phyloP scores from a whole-genome alignment of 192 early-diverging fungal genomes.

The Coemansia sp. region DNA sequence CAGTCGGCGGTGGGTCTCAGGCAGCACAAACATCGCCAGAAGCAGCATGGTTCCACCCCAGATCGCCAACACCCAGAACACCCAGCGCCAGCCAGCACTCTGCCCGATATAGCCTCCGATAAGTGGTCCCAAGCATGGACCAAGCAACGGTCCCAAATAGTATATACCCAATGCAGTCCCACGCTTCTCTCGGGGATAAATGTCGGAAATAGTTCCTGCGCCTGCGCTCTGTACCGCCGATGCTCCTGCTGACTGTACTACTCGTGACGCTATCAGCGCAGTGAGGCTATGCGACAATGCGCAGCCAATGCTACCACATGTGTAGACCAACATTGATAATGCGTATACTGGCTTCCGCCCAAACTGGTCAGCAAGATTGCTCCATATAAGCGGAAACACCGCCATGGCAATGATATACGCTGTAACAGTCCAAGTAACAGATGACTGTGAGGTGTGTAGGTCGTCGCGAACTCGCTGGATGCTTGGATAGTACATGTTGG shows the following conservation, averaged over 20 bases:
- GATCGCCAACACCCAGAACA: slow-evolving; percentile 62
- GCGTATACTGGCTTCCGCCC: slow-evolving; percentile 54
- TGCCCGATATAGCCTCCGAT: slow-evolving; percentile 58
- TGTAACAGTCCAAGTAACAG: slow-evolving; percentile 50
- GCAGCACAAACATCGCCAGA: slow-evolving; percentile 55
- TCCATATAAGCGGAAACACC: slow-evolving; percentile 57
- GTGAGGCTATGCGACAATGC: slow-evolving; percentile 38
- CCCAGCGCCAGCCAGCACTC: slow-evolving; percentile 55
- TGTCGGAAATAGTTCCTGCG: slow-evolving; percentile 56
- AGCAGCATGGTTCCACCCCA: slow-evolving; percentile 54
- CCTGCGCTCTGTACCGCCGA: slow-evolving; percentile 54
- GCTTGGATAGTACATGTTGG: slow-evolving; percentile 55
- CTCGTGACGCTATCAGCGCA: slow-evolving; percentile 48
- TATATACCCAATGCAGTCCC: slow-evolving; percentile 58
- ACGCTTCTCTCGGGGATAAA: slow-evolving; percentile 54
- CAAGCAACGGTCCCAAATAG: slow-evolving; percentile 54
- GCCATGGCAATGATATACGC: slow-evolving; percentile 54
- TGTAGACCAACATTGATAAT: slow-evolving; percentile 44
- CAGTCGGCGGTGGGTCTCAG: slow-evolving; percentile 58
- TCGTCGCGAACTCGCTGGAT: slow-evolving; percentile 45
- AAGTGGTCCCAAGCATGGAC: slow-evolving; percentile 56
- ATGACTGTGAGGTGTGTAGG: slow-evolving; percentile 35
- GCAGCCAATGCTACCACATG: slow-evolving; percentile 50
- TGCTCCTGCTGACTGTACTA: slow-evolving; percentile 53
- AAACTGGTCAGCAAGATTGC: slow-evolving; percentile 53